Evolutionary conservation across 164 flowering plant genomes (phyloP).

Genomic region (Cinnamomum micranthum): DNA sequence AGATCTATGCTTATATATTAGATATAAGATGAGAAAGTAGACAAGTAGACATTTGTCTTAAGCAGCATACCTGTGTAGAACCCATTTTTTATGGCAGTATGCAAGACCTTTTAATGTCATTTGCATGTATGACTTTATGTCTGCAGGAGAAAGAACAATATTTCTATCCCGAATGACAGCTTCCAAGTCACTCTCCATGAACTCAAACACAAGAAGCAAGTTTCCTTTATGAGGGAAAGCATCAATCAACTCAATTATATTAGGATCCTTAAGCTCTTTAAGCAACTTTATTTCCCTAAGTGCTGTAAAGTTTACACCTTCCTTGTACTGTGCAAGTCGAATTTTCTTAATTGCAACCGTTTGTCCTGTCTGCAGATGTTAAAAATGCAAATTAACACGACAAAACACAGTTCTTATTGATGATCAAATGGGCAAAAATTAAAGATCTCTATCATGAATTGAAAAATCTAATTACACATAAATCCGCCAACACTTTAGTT

Average conservation of each 20-base stretch:
- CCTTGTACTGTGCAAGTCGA: slow-evolving; percentile 88
- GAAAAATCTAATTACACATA: no score
- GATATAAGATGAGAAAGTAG: slow-evolving; percentile 2
- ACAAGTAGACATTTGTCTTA: neutral
- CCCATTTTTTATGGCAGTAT: slow-evolving; percentile 93
- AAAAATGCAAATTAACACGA: neutral
- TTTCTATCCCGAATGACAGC: slow-evolving; percentile 93
- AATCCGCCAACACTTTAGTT: no score
- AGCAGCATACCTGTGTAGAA: slow-evolving; percentile 67
- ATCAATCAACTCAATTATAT: slow-evolving; percentile 87
- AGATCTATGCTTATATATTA: neutral
- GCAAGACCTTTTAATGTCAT: slow-evolving; percentile 98
- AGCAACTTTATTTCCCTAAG: slow-evolving; percentile 90
- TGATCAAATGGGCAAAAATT: no score
- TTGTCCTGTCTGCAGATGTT: slow-evolving; percentile 60
- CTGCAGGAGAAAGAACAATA: slow-evolving; percentile 87
- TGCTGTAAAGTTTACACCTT: slow-evolving; percentile 95
- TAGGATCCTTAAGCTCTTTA: slow-evolving; percentile 86
- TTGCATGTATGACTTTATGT: slow-evolving; percentile 81
- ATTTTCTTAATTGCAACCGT: slow-evolving; percentile 94
- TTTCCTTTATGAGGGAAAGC: slow-evolving; percentile 95
- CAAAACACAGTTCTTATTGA: neutral
- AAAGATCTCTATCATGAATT: neutral
- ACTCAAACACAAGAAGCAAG: slow-evolving; percentile 94
- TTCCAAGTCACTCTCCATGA: slow-evolving; percentile 97